Base-by-base conservation (phyloP, 202 grass and related monocot species). In the Eragrostis tef region DNA sequence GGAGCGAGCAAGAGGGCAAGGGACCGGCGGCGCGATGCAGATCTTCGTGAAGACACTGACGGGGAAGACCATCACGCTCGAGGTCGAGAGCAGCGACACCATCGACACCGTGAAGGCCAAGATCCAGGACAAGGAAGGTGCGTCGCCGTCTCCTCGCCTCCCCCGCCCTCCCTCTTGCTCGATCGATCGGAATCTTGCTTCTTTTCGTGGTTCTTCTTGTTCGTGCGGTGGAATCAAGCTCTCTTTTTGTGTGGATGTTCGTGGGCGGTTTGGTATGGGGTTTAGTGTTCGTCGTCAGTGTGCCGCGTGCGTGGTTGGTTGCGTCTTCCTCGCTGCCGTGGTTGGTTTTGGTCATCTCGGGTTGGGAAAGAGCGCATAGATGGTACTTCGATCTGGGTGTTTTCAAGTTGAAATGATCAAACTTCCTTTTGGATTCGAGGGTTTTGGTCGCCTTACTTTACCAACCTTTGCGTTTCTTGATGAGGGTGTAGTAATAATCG, bases 41-140 rank as follows among this genome's bases (percentile, higher is more conserved):
- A 94, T 94, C 72, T 94, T 94, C 79, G 93, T 92, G 79, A 94
- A 92, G 86, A 92, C 90, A 39, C 88, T 94, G 65, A 92, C 93
- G 1, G 93, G 93, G 69, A 97, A 97, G 90, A 97, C 90, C 78
- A 81, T 93, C 86, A 89, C 93, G 54, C 93, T 93, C 46, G 93
- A 97, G 83, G 93, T 89, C 10, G 93, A 97, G 84, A 97, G 90
- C 86, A 97, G 90, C 88, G 93, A 97, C 66, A 93, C 86, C 80
- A 74, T 97, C 77, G 90, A 88, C 87, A 93, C 89, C 74, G 87
- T 92, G 52, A 90, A 92, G 82, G 83, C 93, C 19, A 94, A 94
- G 93, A 94, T 94, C 79, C 93, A 92, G 85, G 93, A 85, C 82
- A 85, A 88, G 75, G 86, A 88, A 64, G 86, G 86, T 84, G 15